Base-by-base conservation (phyloP, 768 basidiomycete genomes). In the Auriscalpium vulgare region DNA sequence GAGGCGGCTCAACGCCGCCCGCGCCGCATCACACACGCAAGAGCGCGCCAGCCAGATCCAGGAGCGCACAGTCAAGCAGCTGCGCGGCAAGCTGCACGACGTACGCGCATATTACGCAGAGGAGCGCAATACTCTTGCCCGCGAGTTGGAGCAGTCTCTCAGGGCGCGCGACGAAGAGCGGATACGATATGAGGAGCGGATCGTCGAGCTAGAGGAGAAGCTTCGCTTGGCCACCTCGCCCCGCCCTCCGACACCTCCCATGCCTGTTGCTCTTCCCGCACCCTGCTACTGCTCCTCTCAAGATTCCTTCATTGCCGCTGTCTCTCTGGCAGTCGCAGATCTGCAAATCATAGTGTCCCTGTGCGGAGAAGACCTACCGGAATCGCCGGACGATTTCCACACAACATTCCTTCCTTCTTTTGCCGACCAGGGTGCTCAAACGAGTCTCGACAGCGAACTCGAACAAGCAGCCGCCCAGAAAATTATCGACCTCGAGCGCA, bases 31-130 rank as follows among this genome's bases (percentile, higher is more conserved):
- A 2, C 50, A 53, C 19, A 53, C 51, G n/a, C 59, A 62, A 16
- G 53, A 55, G 0, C 61, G 56, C 16, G 50, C 47, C 19, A 43
- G 50, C 36, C 58, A 59, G 10, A 43, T 61, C 7, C 61, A 62
- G 47, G 59, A 62, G 37, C 61, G 61, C 53, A 62, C 54, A 50
- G 34, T 62, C 37, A 59, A 62, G 46, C 59, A 57, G 45, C 36
- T 60, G 19, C 55, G 53, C 13, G 11, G 36, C 37, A 62, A 58
- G 53, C 51, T 62, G 37, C 61, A 51, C 17, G 59, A 55, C 5
- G 14, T 34, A 34, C 61, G 61, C 11, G 55, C 50, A 10, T 46
- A 23, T 7, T 44, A 48, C 8, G 52, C 47, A 9, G 43, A 55
- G n/a, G 54, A 56, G 37, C 58, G 60, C n/a, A 37, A n/a, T 37